Base-by-base conservation (phyloP, 768 basidiomycete genomes). In the Erythrobasidium yunnanense region DNA sequence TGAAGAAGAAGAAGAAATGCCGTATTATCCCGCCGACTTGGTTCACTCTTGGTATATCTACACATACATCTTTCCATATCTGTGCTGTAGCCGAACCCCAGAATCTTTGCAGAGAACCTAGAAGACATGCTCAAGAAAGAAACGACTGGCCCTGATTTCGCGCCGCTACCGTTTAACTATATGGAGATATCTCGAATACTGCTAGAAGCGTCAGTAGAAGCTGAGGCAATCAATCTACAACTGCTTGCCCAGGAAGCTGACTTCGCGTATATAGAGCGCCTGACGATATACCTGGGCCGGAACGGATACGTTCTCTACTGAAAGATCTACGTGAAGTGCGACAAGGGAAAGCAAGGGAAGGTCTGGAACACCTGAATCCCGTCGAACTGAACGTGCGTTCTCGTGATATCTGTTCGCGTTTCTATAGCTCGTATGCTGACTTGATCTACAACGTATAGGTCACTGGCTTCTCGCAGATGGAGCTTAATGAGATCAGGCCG, bases 301-400 rank as follows among this genome's bases (percentile, higher is more conserved):
- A 95, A 62, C 87, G 84, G 70, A 78, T 97, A 22, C 83, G 88
- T 4, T 85, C 85, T 4, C 77, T 97, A 1, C 81, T 97, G 20
- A 92, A 97, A 75, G 91, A 95, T 74, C 79, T 97, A n/a, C 86
- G 92, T 13, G 92, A 97, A 78, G 89, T 88, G 13, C 82, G 95
- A 38, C 93, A 96, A 75, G 87, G 91, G 6, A 99, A 99, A 74
- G 86, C 87, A 77, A 79, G 92, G 68, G 83, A 87, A 60, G 91
- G 91, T 80, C 78, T 97, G 1, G 80, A 81, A 67, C 83, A 82
- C 66, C 80, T 95, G 29, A 87, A 91, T 75, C 82, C 88, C 73
- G 86, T 83, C 69, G 87, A 88, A 74, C 80, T 90, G 27, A 84
- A 83, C 76, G 89, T 88, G 75, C 45, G 84, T 30, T 29, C 18